These are phyloP conservation scores for Fusarium sp. DNA, from an alignment of 2,329 filamentous ascomycete genomes.

Conservation along the genomic window DNA sequence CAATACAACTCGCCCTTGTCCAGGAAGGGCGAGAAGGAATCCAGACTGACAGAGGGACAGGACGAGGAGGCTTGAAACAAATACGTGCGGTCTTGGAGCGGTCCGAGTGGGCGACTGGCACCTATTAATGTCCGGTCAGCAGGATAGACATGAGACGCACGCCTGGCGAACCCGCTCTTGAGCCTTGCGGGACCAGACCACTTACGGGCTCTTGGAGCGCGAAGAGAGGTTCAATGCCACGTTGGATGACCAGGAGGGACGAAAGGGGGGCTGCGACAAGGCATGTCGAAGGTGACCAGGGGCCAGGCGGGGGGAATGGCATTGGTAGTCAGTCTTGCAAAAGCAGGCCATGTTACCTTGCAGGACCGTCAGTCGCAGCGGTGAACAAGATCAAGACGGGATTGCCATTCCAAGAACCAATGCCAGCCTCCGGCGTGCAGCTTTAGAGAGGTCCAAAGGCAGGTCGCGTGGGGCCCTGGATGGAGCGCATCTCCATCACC, in stretches of 20 bases:
- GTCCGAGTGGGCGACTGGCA: constrained; percentile 37
- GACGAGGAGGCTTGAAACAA: constrained; percentile 43
- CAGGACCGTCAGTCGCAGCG: constrained; percentile 35
- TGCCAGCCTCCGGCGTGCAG: background rate
- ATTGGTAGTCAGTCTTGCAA: constrained; percentile 19
- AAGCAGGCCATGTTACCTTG: constrained; percentile 27
- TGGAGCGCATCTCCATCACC: constrained; percentile 3
- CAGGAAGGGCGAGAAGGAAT: constrained; percentile 36
- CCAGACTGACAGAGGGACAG: constrained; percentile 26
- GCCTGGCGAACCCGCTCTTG: constrained; percentile 38
- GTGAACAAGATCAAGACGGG: constrained; percentile 27
- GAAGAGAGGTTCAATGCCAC: constrained; percentile 43
- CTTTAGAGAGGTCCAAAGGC: background rate
- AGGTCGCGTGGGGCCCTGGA: constrained; percentile 16
- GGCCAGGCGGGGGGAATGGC: constrained; percentile 31
- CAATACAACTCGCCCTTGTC: constrained; percentile 39
- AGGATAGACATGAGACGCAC: constrained; percentile 41
- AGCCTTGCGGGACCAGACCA: constrained; percentile 37
- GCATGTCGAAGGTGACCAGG: constrained; percentile 36
- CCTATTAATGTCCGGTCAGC: constrained; percentile 44
- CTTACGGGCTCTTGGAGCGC: constrained; percentile 34
- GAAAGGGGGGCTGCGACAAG: constrained; percentile 34
- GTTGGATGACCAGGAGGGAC: constrained; percentile 41
- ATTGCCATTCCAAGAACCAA: constrained; percentile 5
- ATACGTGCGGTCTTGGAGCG: constrained; percentile 33